Percentiles rank a stretch among this genome's conserved stretches.
Conservation (phyloP, 164 flowering plant species). For the Umbilicus rupestris region DNA sequence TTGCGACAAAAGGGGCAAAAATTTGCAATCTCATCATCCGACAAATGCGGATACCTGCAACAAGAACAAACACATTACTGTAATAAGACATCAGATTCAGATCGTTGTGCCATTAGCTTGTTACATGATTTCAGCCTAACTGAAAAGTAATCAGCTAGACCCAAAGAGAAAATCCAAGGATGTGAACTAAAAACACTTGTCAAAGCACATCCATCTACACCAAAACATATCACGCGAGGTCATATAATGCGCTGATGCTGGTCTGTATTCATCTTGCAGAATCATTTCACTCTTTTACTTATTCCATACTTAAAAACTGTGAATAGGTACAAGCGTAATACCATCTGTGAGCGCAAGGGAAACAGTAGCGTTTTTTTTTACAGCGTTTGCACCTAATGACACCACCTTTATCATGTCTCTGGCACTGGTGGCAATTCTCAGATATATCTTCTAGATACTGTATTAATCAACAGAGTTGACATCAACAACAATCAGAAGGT, state of each 20-base stretch:
- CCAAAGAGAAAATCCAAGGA: too few relatives aligned
- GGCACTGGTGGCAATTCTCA: slow-evolving; percentile 24
- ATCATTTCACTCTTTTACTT: too few relatives aligned
- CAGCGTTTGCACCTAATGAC: slow-evolving; percentile 20
- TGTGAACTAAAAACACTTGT: too few relatives aligned
- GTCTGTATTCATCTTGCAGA: slow-evolving; percentile 2
- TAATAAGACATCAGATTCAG: too few relatives aligned
- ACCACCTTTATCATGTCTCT: slow-evolving; percentile 20
- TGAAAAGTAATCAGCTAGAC: too few relatives aligned
- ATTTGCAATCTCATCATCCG: background rate
- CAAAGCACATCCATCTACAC: too few relatives aligned
- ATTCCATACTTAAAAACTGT: background rate
- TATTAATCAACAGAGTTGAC: background rate
- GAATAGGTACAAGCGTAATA: background rate
- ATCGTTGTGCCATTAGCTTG: too few relatives aligned
- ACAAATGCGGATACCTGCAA: background rate
- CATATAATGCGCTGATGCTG: too few relatives aligned
- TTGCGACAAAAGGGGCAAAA: slow-evolving; percentile 9
- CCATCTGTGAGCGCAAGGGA: slow-evolving; percentile 19
- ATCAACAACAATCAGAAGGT: background rate
- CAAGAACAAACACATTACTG: too few relatives aligned
- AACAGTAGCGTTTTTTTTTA: slow-evolving; percentile 17
- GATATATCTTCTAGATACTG: slow-evolving; percentile 9
- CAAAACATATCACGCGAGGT: too few relatives aligned
- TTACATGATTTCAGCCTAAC: too few relatives aligned